Percentiles rank a stretch among this genome's conserved stretches.
phyloP scores from a whole-genome alignment of 768 basidiomycete species.

The Mycena epipterygia region DNA sequence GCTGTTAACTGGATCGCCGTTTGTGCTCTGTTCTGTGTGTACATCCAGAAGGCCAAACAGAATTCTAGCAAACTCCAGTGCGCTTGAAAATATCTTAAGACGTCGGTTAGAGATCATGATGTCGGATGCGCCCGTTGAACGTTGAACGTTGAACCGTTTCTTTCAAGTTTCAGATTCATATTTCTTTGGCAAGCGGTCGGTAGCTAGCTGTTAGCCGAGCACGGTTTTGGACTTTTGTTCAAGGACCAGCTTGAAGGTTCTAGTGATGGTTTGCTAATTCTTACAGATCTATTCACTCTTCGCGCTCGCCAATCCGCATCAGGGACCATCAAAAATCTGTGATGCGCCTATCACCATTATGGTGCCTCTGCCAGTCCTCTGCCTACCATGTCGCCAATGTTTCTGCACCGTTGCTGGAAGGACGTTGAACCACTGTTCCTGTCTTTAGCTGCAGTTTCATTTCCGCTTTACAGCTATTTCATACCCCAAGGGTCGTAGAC shows the following conservation, averaged over 20 bases:
- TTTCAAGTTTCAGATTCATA: too few relatives aligned
- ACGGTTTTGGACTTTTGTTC: too few relatives aligned
- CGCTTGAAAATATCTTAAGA: too few relatives aligned
- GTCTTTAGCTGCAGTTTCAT: background rate
- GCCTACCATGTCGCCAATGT: background rate
- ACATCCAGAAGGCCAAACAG: background rate
- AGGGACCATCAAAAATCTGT: conserved; percentile 21
- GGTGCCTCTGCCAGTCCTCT: background rate
- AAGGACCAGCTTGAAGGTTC: too few relatives aligned
- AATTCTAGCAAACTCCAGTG: too few relatives aligned
- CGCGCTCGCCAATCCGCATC: background rate
- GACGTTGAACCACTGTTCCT: background rate
- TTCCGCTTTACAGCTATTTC: background rate
- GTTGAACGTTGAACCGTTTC: too few relatives aligned
- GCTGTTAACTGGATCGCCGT: background rate
- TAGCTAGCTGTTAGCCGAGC: too few relatives aligned
- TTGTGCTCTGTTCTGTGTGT: background rate
- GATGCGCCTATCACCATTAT: conserved; percentile 4
- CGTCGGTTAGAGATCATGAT: too few relatives aligned
- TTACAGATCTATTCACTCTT: background rate
- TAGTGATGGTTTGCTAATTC: background rate
- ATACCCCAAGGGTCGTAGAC: background rate
- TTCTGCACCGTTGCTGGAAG: background rate
- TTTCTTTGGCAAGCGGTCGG: too few relatives aligned
- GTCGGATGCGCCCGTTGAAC: too few relatives aligned